Evolutionary conservation across 2,329 filamentous ascomycete genomes (phyloP), one percentile per base, ranked within the genome.

Genomic region (Bipolaris victoriae): DNA sequence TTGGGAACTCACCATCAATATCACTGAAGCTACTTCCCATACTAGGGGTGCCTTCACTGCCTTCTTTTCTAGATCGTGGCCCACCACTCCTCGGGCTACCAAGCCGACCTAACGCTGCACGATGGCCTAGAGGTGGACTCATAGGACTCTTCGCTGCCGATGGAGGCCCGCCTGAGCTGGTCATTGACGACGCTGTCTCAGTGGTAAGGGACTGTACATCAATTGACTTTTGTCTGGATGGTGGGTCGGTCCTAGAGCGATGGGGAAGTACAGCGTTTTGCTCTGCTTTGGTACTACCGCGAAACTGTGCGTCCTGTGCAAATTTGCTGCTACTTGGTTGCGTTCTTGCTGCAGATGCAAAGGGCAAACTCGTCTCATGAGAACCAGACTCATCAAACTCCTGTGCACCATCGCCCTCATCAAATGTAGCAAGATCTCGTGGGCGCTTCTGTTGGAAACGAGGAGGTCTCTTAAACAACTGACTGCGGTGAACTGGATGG

Each of bases 21-120:
- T 95, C 91, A 76, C 90, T 94, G 68, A 92, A 95, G 67, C 90
- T 93, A 73, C 90, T 94, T 1, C 90, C 90, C 71, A 76, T 76
- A 40, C 73, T 76, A 13, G 72, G 73, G 2, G 71, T 71, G 1
- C 72, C 73, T 43, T 76, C 73, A 43, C 73, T 76, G 5, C 72
- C 72, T 22, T 74, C 71, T 39, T 62, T 70, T 39, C 57, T 57
- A 22, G 55, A 52, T 47, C 61, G 70, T 18, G 45, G 51, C 18
- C 62, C 64, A 29, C 26, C 49, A 7, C 65, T 83, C 82, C 26
- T 76, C 1, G 86, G 83, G 65, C 83, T 86, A n/a, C 67, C 66
- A 43, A 84, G 78, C 24, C 82, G 82, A 2, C 83, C 80, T 47
- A 88, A 68, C 41, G 89, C 88, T 6, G 83, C 80, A 13, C 83